Base-by-base conservation (phyloP, 352 stramenopile genomes). In the Pythium phragmiticola region DNA sequence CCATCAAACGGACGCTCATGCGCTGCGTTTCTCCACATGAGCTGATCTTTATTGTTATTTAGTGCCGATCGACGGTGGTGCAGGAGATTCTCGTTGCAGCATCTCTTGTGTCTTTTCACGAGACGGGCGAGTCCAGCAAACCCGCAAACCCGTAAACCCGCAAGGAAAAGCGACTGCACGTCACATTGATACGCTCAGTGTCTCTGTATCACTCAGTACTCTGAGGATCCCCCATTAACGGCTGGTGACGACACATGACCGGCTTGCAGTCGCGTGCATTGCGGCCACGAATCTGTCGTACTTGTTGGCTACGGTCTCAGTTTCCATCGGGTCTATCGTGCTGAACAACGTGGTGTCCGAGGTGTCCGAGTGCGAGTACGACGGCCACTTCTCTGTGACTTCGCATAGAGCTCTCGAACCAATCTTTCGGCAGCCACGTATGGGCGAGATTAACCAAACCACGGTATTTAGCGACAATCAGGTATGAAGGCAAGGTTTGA, bases 301-400 rank as follows among this genome's bases (percentile, higher is more conserved):
- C 21, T 30, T 30, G 26, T 30, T 30, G 26, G 26, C 26, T 30
- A 30, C 26, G 26, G 26, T 30, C 26, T 30, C 26, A 30, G 26
- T 30, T 3, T 30, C 26, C 26, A 30, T 30, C 26, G 26, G 2
- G 26, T 30, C 26, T 30, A 30, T 30, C 26, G 26, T 30, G 26
- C 26, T 30, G 26, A 30, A 30, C 26, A 5, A 30, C 26, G 26
- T 30, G 26, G 26, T 30, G 3, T 3, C 26, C 26, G 26, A 30
- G 26, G 26, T 30, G 26, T 5, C 4, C 26, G 4, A 30, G 26
- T 30, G 26, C 26, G 26, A 30, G 36, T 67, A 70, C 17, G 39
- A 58, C 5, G 76, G 72, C 7, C 76, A 79, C 37, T 85, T 85
- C 56, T 82, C 70, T 54, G 70, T 30, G 26, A 30, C 26, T 30